phyloP scores from a whole-genome alignment of 2,329 filamentous ascomycete genomes.

The Curvularia verruculosa region DNA sequence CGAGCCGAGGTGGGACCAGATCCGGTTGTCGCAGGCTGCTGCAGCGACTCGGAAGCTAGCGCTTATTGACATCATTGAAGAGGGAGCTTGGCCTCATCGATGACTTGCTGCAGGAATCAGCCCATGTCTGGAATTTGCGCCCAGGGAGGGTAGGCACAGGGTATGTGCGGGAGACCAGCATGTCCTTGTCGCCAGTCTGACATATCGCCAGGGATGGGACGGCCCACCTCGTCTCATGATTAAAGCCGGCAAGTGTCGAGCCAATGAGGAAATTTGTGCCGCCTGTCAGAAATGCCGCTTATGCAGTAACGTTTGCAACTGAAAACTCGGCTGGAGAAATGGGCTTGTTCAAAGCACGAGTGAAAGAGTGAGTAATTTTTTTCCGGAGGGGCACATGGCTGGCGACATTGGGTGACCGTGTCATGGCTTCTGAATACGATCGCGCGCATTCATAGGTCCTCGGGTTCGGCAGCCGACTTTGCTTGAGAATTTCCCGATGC shows the following conservation, averaged over 20 bases:
- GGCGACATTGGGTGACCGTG: constrained; percentile 31
- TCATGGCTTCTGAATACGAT: constrained; percentile 21
- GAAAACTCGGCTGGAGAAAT: constrained; percentile 42
- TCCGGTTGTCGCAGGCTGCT: constrained; percentile 20
- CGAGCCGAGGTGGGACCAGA: constrained; percentile 26
- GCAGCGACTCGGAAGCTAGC: constrained; percentile 30
- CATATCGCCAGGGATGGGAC: constrained; percentile 41
- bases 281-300: constrained; percentile 45
- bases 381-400: constrained; percentile 23
- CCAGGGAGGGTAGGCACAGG: constrained; percentile 26
- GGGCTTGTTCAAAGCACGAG: constrained; percentile 44
- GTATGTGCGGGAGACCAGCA: constrained; percentile 39
- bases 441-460: constrained; percentile 20
- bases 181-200: constrained; percentile 33
- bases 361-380: constrained; percentile 18
- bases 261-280: constrained; percentile 35
- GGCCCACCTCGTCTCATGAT: constrained; percentile 31
- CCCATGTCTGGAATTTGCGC: constrained; percentile 43
- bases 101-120: constrained; percentile 44
- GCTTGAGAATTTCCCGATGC: constrained; percentile 10
- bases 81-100: constrained; percentile 23
- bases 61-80: constrained; percentile 41
- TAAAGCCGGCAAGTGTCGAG: constrained; percentile 33
- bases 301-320: constrained; percentile 48
- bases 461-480: constrained; percentile 22